Percentiles rank a stretch among this genome's conserved stretches.
Evolutionary conservation across 805 yeast genomes (phyloP).

Genomic region (Starmerella cellae): DNA sequence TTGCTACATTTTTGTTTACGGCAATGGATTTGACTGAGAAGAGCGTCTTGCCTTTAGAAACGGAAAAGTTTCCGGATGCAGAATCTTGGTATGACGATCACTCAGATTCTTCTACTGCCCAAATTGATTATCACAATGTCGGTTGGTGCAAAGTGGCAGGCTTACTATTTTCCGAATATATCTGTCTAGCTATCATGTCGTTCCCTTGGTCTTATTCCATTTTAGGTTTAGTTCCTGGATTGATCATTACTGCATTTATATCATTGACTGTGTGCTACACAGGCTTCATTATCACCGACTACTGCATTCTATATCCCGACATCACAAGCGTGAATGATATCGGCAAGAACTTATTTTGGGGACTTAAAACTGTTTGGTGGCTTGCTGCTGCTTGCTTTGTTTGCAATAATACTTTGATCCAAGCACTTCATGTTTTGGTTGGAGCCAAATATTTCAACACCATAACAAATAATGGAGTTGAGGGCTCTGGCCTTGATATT

Average conservation of each 20-base stretch:
- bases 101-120: not conserved
- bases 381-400: conserved; percentile 43
- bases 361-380: conserved; percentile 40
- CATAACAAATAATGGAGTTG: conserved; percentile 30
- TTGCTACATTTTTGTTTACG: not conserved
- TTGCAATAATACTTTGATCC: conserved; percentile 43
- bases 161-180: conserved; percentile 45
- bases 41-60: too few relatives aligned
- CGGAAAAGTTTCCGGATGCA: not conserved
- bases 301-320: conserved; percentile 41
- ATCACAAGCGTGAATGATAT: conserved; percentile 44
- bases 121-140: conserved; percentile 39
- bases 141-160: conserved; percentile 51
- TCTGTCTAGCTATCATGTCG: conserved; percentile 51
- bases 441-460: conserved; percentile 50
- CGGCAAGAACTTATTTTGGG: conserved; percentile 45
- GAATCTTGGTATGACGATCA: not conserved
- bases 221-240: conserved; percentile 45
- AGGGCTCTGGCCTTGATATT: conserved; percentile 23
- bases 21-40: too few relatives aligned
- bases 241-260: conserved; percentile 40
- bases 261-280: conserved; percentile 42
- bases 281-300: conserved; percentile 42
- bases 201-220: conserved; percentile 55
- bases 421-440: conserved; percentile 46